Percentiles rank a stretch among this genome's conserved stretches.
Conservation (phyloP, 805 yeast species). For the Ogataea methanolica region DNA sequence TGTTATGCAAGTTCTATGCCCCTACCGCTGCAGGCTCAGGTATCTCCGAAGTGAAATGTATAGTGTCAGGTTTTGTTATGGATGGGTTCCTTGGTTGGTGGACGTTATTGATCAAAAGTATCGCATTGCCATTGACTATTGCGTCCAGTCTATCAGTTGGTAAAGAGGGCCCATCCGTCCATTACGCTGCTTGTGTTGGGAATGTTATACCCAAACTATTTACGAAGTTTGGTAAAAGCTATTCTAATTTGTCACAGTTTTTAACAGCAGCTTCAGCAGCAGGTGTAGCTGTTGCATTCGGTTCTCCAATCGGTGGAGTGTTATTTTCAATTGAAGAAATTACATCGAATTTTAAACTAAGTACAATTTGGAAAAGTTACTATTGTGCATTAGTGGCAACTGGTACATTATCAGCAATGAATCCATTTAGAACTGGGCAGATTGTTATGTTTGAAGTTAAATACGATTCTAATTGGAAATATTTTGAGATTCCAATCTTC, state of each 20-base stretch:
- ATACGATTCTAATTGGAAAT: constrained; percentile 83
- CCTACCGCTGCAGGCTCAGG: constrained; percentile 98
- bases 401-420: constrained; percentile 68
- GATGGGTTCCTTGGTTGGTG: constrained; percentile 69
- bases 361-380: constrained; percentile 87
- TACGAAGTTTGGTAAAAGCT: constrained; percentile 38
- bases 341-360: constrained; percentile 63
- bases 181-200: constrained; percentile 97
- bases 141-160: constrained; percentile 93
- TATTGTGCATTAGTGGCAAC: constrained; percentile 89
- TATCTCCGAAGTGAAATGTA: constrained; percentile 92
- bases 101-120: constrained; percentile 69
- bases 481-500: constrained; percentile 78
- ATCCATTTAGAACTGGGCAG: constrained; percentile 94
- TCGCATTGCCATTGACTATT: constrained; percentile 84
- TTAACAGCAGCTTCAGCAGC: constrained; percentile 93
- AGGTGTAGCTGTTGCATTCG: constrained; percentile 98
- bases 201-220: constrained; percentile 61
- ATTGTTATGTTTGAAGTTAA: constrained; percentile 89
- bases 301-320: constrained; percentile 95
- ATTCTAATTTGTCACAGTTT: constrained; percentile 48
- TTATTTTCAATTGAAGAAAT: constrained; percentile 91
- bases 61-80: constrained; percentile 83
- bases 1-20: constrained; percentile 64
- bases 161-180: constrained; percentile 98